Base-by-base conservation (phyloP, 768 basidiomycete genomes). In the Lentinula sp. region DNA sequence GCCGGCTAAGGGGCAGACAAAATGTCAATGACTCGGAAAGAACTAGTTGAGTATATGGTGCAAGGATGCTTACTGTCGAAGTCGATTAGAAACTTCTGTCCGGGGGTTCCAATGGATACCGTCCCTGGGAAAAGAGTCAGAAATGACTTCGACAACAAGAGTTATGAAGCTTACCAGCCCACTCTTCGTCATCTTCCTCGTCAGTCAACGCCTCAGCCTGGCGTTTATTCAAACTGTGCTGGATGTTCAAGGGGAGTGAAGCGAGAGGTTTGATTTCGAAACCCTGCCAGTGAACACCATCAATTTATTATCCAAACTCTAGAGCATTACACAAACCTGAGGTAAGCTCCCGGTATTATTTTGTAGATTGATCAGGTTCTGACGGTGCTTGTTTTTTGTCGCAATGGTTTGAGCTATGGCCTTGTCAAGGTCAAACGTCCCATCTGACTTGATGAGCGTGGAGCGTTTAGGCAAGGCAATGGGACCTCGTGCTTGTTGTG, bases 21-120 rank as follows among this genome's bases (percentile, higher is more conserved):
- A 7, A 45, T 16, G 16, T 42, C 28, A 11, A 6, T 4, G 23
- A n/a, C n/a, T n/a, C n/a, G n/a, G n/a, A 23, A 21, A 52, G 10
- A 43, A 28, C 11, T 48, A 5, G 10, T 11, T 21, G 10, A 23
- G 23, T 3, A 40, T 21, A 4, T 40, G 13, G 11, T 15, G 49
- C 52, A 10, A 48, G 23, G 35, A 8, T 13, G 65, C 68, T 61
- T 64, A 69, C 74, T 78, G 67, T 79, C 78, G 56, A 78, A 78
- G 65, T 77, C 75, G 48, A 76, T 71, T 58, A 75, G 48, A 67
- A 77, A 79, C 15, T 61, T 54, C 62, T 76, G 73, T 2, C 65
- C 65, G 2, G 23, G 28, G 28, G 28, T 28, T 4, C 28, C 28
- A 28, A 28, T 28, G 28, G 28, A 28, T 28, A 28, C 28, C 3